Base-by-base conservation (phyloP, 768 basidiomycete genomes). In the Termitomyces sp. region DNA sequence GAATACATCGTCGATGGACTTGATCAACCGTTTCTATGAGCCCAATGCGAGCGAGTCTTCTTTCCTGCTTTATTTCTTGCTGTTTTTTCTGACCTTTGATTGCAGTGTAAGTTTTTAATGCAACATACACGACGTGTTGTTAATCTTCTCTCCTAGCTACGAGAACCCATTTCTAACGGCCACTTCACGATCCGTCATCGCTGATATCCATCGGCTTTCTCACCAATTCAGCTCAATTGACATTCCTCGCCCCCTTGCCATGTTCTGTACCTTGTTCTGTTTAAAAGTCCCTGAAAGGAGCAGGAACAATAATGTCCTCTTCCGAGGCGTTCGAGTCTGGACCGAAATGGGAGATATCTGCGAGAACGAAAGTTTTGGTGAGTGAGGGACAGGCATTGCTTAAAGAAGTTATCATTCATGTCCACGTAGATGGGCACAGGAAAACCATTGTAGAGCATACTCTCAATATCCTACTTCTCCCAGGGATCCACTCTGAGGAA, bases 101-200 rank as follows among this genome's bases (percentile, higher is more conserved):
- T 38, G 37, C 2, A 80, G 77, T 75, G 78, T 80, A 69, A 77
- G 80, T 64, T 17, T 42, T n/a, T 34, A 11, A 49, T 38, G 17
- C 34, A 23, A 47, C 37, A 16, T 48, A 23, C 25, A 41, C 37
- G 31, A 41, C 56, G 46, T 34, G 35, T 54, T 19, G 37, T 48
- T 58, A 0, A 59, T 5, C 55, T 38, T 52, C 37, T 40, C 34
- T 54, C 48, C 37, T 59, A 88, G 86, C 64, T 92, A 92, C 65
- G 89, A 92, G 73, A 92, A 92, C 64, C 90, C 90, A 3, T 68
- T 88, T 60, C 66, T 92, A 40, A 90, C 89, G 34, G 87, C 89
- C 35, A 87, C 84, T 6, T 88, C 89, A 37, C 83, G 87, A 50
- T 77, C 81, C 41, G 75, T 89, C 49, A 89, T 92, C 58, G 77